A percentile compares a stretch with the other conserved stretches of the same genome.
phyloP scores from a whole-genome alignment of 352 stramenopile species.

The Phytopythium boreale region DNA sequence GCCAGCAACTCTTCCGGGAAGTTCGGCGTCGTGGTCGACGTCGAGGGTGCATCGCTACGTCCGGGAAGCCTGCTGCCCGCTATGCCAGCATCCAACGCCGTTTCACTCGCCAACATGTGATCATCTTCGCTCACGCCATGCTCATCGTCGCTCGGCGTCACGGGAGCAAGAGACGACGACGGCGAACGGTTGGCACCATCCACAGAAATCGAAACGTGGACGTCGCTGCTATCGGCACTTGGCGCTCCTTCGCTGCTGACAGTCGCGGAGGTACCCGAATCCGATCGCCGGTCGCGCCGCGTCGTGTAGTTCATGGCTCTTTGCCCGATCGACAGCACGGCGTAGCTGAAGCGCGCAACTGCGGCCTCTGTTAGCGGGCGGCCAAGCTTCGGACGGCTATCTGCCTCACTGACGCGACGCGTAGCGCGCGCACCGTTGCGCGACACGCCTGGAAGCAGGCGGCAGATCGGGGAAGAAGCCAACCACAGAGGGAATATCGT shows the following conservation, averaged over 20 bases:
- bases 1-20: constrained; percentile 71
- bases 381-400: constrained; percentile 45
- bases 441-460: constrained; percentile 1
- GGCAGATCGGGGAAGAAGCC: constrained; percentile 3
- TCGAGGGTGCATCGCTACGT: background rate
- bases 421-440: constrained; percentile 9
- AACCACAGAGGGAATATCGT: constrained; percentile 9
- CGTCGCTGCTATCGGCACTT: background rate
- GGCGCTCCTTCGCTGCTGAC: background rate
- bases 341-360: constrained; percentile 59
- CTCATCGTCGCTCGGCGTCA: constrained; percentile 9
- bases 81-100: background rate
- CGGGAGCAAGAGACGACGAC: constrained; percentile 5
- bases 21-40: constrained; percentile 11
- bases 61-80: background rate
- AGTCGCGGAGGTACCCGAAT: background rate
- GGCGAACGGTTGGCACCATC: constrained; percentile 7
- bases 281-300: constrained; percentile 20
- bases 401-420: constrained; percentile 53
- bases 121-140: constrained; percentile 13
- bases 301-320: constrained; percentile 53
- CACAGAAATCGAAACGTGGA: constrained; percentile 26
- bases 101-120: constrained; percentile 24
- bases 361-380: constrained; percentile 61
- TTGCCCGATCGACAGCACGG: constrained; percentile 55